Base-by-base conservation (phyloP, 495 filamentous ascomycete genomes). In the Rostrohypoxylon terebratum region DNA sequence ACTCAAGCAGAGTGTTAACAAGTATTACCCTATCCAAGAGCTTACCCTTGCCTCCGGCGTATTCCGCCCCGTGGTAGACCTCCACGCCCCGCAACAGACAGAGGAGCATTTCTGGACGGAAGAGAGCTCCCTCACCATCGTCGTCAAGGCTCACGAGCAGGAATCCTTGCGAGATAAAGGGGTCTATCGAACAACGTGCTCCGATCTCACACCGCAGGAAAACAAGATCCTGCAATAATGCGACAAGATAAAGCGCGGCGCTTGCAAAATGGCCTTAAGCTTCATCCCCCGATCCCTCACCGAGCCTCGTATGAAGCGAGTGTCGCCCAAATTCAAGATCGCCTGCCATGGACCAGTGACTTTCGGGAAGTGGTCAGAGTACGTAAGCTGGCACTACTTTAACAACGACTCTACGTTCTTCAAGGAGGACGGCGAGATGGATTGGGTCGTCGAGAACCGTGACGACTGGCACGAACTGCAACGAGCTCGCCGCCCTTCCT, bases 311-410 rank as follows among this genome's bases (percentile, higher is more conserved):
- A 28, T 36, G 31, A 36, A 57, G 31, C 36, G 8, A 31, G 14
- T 34, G 7, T 66, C 63, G n/a, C 14, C 5, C 9, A 38, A 42
- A 13, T 47, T 66, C 34, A 66, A 59, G 54, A 0, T 28, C 7
- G 63, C 54, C 3, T 66, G 63, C 28, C 31, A 50, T 10, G 55
- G 63, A 0, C 44, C 63, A 11, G 3, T 47, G 16, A 14, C 53
- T 2, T 10, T 3, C 0, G 16, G 11, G 18, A 8, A 48, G 3
- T 50, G 28, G 63, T 0, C n/a, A n/a, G n/a, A n/a, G n/a, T n/a
- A n/a, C n/a, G n/a, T n/a, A n/a, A n/a, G n/a, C n/a, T n/a, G n/a
- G n/a, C n/a, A n/a, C n/a, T n/a, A n/a, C n/a, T n/a, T n/a, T n/a
- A n/a, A n/a, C n/a, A n/a, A n/a, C n/a, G n/a, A n/a, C n/a, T 16